These are phyloP conservation scores for Ustilago nuda DNA, from an alignment of 1,284 basidiomycete species.

Conservation along the genomic window DNA sequence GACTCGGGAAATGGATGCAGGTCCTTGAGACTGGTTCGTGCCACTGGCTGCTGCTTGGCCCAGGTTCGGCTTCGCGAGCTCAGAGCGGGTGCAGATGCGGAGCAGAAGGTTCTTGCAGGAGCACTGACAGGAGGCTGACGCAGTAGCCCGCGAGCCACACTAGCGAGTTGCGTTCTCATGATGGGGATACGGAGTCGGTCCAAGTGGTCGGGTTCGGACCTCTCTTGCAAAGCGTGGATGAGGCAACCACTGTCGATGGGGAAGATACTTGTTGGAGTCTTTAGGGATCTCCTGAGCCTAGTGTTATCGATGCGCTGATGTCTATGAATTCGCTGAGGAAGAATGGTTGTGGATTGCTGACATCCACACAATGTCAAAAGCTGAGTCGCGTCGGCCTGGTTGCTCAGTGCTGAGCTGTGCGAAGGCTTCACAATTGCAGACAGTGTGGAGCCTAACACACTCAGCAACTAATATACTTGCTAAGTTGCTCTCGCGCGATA, in stretches of 20 bases:
- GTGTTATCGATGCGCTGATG: background rate
- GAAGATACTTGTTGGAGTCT: too few species aligned
- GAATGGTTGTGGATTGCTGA: constrained; percentile 2
- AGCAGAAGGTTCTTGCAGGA: constrained; percentile 22
- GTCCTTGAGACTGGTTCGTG: constrained; percentile 42
- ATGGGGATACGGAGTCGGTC: background rate
- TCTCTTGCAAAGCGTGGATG: background rate
- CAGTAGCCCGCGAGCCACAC: constrained; percentile 13
- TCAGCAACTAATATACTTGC: background rate
- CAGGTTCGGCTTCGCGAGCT: constrained; percentile 31
- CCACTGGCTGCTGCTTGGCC: constrained; percentile 27
- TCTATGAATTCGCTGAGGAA: background rate
- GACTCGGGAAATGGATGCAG: constrained; percentile 46
- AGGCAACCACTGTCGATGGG: too few species aligned
- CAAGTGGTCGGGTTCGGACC: background rate
- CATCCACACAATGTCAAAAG: background rate
- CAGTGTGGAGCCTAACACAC: constrained; percentile 31
- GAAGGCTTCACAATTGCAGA: background rate
- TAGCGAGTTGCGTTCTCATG: constrained; percentile 26
- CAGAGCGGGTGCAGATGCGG: constrained; percentile 24
- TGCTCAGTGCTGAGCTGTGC: constrained; percentile 18
- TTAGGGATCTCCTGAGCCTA: too few species aligned
- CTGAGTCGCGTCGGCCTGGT: background rate
- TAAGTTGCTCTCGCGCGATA: constrained; percentile 34
- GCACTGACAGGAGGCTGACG: constrained; percentile 12